phyloP scores from a whole-genome alignment of 2,329 filamentous ascomycete genomes.

The Colletotrichum musicola region DNA sequence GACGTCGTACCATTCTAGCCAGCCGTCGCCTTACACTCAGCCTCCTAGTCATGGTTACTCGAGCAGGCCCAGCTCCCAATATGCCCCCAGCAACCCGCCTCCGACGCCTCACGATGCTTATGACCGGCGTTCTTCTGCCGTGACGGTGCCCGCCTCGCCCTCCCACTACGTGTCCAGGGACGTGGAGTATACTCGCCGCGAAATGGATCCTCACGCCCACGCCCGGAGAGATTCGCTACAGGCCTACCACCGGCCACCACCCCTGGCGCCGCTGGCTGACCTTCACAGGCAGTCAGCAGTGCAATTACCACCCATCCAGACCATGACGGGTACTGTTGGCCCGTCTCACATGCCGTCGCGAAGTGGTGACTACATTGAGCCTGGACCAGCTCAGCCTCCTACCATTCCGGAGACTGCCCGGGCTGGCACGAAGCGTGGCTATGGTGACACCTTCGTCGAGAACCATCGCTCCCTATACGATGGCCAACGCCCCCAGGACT shows the following conservation, averaged over 20 bases:
- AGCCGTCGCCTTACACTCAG: conserved; percentile 57
- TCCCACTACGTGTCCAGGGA: conserved; percentile 43
- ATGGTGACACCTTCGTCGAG: conserved; percentile 35
- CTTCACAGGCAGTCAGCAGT: conserved; percentile 11
- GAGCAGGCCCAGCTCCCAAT: conserved; percentile 47
- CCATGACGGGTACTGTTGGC: conserved; percentile 6
- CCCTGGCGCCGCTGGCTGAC: conserved; percentile 48
- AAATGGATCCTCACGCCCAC: neutral
- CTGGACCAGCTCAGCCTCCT: conserved; percentile 11
- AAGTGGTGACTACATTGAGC: conserved; percentile 29
- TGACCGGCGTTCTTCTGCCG: conserved; percentile 53
- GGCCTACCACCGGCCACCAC: conserved; percentile 44
- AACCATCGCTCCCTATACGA: conserved; percentile 50
- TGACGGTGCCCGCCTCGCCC: conserved; percentile 54
- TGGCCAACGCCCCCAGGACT: conserved; percentile 52
- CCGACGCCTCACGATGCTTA: conserved; percentile 51
- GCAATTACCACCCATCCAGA: conserved; percentile 15
- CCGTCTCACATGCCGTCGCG: neutral
- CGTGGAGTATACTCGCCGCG: conserved; percentile 10
- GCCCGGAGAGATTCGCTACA: conserved; percentile 45
- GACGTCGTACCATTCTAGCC: conserved; percentile 48
- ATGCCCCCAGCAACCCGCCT: conserved; percentile 46
- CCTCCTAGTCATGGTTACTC: conserved; percentile 55
- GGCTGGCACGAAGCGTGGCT: conserved; percentile 39
- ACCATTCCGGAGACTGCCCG: conserved; percentile 13